Percentiles rank a stretch among this genome's conserved stretches.
Evolutionary conservation across 2,329 filamentous ascomycete species (phyloP).

Genomic region (Alternaria sp.): DNA sequence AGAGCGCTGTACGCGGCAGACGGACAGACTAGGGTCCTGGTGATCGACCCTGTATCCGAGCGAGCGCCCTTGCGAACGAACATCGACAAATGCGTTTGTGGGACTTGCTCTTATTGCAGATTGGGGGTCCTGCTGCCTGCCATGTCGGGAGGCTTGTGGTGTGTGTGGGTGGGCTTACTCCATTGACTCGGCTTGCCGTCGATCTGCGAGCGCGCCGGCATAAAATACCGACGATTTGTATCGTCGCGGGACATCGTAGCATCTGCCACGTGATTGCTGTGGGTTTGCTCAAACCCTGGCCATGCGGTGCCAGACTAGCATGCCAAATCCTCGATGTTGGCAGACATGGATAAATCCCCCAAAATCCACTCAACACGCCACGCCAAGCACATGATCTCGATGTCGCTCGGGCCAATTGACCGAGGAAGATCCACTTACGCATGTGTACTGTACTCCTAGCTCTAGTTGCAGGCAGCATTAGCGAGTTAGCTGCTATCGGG

Average conservation of each 20-base stretch:
- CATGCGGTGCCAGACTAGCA: background rate
- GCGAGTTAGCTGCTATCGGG: background rate
- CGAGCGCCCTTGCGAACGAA: background rate
- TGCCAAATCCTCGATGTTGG: slow-evolving; percentile 5
- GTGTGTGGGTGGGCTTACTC: background rate
- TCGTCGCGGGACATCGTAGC: background rate
- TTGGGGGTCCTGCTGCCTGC: background rate
- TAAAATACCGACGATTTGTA: background rate
- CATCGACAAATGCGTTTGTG: background rate
- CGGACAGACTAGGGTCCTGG: background rate
- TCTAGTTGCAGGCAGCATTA: background rate
- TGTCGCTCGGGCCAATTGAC: slow-evolving; percentile 1
- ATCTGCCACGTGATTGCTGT: background rate
- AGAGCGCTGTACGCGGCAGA: background rate
- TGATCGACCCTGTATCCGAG: background rate
- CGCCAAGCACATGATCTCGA: slow-evolving; percentile 1
- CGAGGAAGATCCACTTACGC: background rate
- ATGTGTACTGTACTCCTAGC: background rate
- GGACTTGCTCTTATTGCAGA: background rate
- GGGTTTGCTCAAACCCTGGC: background rate
- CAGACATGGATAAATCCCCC: background rate
- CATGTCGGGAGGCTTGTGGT: background rate
- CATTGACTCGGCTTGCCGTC: background rate
- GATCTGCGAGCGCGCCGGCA: background rate
- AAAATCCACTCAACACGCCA: slow-evolving; percentile 1